These are phyloP conservation scores for Aspergillus flavus DNA, from an alignment of 2,329 filamentous ascomycete genomes.

Conservation along the genomic window DNA sequence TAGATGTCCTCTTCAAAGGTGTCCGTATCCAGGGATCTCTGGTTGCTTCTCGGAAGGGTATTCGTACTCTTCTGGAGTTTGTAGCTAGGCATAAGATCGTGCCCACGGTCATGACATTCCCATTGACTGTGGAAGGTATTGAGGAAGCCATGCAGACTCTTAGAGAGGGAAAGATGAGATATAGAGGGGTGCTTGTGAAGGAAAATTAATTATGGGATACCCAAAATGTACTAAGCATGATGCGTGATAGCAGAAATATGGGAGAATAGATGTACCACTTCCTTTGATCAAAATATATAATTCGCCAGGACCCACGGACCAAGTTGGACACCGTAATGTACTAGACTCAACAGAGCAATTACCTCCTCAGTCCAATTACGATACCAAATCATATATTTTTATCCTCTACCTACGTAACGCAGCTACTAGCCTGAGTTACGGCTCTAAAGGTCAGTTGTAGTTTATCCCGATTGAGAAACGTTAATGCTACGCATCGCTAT, in stretches of 20 bases:
- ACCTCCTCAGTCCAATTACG: background rate
- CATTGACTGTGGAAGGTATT: conserved; percentile 55
- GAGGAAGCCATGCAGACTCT: conserved; percentile 50
- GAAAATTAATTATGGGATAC: background rate
- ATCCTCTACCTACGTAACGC: too few species aligned
- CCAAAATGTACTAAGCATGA: background rate
- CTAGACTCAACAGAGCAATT: too few species aligned
- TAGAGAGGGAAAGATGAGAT: conserved; percentile 49
- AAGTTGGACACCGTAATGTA: background rate
- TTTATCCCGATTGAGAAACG: too few species aligned
- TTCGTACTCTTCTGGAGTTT: conserved; percentile 67
- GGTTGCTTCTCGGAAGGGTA: conserved; percentile 63
- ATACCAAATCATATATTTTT: background rate
- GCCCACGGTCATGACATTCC: conserved; percentile 66
- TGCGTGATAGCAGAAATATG: too few species aligned
- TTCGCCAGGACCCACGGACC: background rate
- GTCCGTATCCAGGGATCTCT: conserved; percentile 65
- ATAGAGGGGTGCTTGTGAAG: conserved; percentile 48
- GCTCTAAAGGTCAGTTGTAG: too few species aligned
- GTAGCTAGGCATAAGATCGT: conserved; percentile 61
- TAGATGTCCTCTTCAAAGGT: conserved; percentile 58
- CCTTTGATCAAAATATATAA: background rate
- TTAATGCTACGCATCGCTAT: too few species aligned
- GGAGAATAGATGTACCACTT: background rate
- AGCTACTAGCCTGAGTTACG: too few species aligned